A percentile compares a stretch with the other conserved stretches of the same genome.
Evolutionary conservation across 176 grass and related monocot species (phyloP).

Genomic region (Oryza coarctata): DNA sequence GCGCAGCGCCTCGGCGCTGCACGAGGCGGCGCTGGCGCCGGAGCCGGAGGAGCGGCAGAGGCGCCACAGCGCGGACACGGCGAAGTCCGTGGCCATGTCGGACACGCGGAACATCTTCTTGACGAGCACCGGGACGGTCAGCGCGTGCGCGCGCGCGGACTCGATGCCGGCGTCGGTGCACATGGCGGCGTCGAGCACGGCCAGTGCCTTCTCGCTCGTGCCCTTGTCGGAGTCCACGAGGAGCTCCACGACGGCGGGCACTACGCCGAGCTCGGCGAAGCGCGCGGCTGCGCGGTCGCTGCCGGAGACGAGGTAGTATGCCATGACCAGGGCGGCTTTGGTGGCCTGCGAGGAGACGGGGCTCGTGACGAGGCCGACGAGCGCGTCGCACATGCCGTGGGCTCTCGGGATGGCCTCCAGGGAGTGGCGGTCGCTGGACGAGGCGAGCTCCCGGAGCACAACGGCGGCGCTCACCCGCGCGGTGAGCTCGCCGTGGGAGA

Average conservation of each 20-base stretch:
- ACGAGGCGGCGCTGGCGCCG: slow-evolving; percentile 22
- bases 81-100: slow-evolving; percentile 91
- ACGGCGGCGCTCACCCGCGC: slow-evolving; percentile 47
- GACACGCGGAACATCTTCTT: slow-evolving; percentile 93
- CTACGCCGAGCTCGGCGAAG: slow-evolving; percentile 34
- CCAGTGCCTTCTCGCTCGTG: slow-evolving; percentile 70
- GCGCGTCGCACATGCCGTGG: slow-evolving; percentile 30
- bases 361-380: slow-evolving; percentile 39
- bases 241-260: slow-evolving; percentile 44
- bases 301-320: slow-evolving; percentile 55
- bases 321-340: slow-evolving; percentile 66
- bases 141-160: slow-evolving; percentile 44
- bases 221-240: slow-evolving; percentile 76
- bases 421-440: slow-evolving; percentile 25
- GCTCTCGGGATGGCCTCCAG: slow-evolving; percentile 42
- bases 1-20: slow-evolving; percentile 63
- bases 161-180: slow-evolving; percentile 42
- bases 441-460: slow-evolving; percentile 61
- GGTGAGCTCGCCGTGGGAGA: slow-evolving; percentile 41
- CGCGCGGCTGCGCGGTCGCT: slow-evolving; percentile 26
- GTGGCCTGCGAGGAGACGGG: slow-evolving; percentile 61
- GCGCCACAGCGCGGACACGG: slow-evolving; percentile 86
- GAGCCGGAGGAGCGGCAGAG: slow-evolving; percentile 51
- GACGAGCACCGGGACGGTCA: slow-evolving; percentile 69
- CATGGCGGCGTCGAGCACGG: slow-evolving; percentile 48